Base-by-base conservation (phyloP, 192 early-diverging fungal genomes). In the Linnemannia zychae region DNA sequence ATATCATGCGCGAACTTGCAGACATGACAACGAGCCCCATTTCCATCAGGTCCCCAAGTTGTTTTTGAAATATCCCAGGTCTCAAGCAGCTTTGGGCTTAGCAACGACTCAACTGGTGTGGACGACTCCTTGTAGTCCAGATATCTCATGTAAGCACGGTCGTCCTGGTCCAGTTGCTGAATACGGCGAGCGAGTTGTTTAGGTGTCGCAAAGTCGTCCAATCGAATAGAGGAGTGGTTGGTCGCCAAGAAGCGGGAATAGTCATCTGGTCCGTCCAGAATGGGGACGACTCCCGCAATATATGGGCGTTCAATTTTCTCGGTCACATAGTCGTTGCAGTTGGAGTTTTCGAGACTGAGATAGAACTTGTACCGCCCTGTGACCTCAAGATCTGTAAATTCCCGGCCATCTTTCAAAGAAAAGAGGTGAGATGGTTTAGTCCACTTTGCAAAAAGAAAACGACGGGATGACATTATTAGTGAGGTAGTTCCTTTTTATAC, bases 281-380 rank as follows among this genome's bases (percentile, higher is more conserved):
- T 79, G 17, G 81, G 87, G 7, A 88, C 77, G 16, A 63, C 70
- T 4, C 87, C 81, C 6, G 50, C 60, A 5, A 66, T 49, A 69
- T 79, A 84, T 33, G 71, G 67, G 4, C 77, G 71, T 12, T 79
- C 71, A 7, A 86, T 53, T 36, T 86, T 86, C 75, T 86, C 84
- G 0, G 84, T 68, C 15, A 88, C 81, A 50, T 88, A 88, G 76
- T 84, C 74, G 53, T 80, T 67, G 40, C 87, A 88, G 44, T 84
- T 88, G 53, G 57, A 71, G 63, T 79, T 82, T 50, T 88, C 87
- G 33, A 88, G 47, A 11, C 65, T 70, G 20, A 87, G 81, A 50
- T 87, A 83, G 50, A 87, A 88, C 57, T 75, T 78, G 74, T 88
- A 80, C 24, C n/a, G 70, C 3, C 22, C 63, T 7, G 77, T 67